These are phyloP conservation scores for Heimioporus sp. DNA, from an alignment of 768 basidiomycete species.

Conservation along the genomic window DNA sequence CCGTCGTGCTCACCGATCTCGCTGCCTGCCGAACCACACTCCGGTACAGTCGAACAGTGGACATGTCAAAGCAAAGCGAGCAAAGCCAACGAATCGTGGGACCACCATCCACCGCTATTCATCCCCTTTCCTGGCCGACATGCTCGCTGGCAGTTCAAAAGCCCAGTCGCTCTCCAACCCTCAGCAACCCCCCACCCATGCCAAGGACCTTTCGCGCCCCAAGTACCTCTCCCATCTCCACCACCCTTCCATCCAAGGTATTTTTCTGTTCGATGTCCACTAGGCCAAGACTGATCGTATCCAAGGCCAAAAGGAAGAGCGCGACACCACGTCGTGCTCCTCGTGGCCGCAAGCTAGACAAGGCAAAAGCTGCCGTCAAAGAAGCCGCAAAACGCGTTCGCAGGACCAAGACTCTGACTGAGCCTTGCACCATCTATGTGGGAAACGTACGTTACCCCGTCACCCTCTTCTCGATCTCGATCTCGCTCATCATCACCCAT, in stretches of 20 bases:
- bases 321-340: slow-evolving; percentile 8
- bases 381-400: slow-evolving; percentile 17
- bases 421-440: slow-evolving; percentile 45
- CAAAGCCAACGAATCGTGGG: slow-evolving; percentile 8
- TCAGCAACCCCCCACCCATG: too few relatives aligned
- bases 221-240: slow-evolving; percentile 7
- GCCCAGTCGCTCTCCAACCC: neutral
- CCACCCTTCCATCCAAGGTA: too few relatives aligned
- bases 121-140: slow-evolving; percentile 5
- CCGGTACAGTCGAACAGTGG: slow-evolving; percentile 24
- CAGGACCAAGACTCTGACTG: slow-evolving; percentile 6
- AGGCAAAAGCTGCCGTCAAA: slow-evolving; percentile 14
- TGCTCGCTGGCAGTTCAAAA: slow-evolving; percentile 25
- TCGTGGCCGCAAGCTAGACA: slow-evolving; percentile 10
- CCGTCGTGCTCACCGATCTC: slow-evolving; percentile 18
- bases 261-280: too few relatives aligned
- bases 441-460: slow-evolving; percentile 53
- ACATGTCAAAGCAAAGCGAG: neutral
- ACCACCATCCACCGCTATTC: slow-evolving; percentile 1
- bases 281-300: too few relatives aligned
- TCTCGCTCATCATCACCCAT: slow-evolving; percentile 3
- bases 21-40: slow-evolving; percentile 29
- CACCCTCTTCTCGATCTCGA: neutral
- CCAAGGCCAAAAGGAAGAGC: slow-evolving; percentile 8
- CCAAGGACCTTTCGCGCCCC: slow-evolving; percentile 13